These are phyloP conservation scores for Castanea mollissima DNA, from an alignment of 306 rosid genomes.

Conservation along the genomic window DNA sequence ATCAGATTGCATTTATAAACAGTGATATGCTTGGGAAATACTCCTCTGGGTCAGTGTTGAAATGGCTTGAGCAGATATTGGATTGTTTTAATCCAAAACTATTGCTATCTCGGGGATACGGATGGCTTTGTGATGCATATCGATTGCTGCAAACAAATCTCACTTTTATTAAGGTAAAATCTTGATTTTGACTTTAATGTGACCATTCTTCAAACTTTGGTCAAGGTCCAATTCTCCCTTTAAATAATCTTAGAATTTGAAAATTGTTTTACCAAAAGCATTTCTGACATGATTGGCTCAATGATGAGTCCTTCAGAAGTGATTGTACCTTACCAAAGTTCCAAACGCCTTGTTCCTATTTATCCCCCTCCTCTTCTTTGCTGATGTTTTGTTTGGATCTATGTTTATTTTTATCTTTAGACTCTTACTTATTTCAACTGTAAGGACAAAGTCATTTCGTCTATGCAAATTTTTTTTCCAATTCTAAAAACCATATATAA, in stretches of 20 bases:
- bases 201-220: background rate
- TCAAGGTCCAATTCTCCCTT: background rate
- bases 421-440: no score
- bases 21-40: conserved; percentile 43
- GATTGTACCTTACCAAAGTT: background rate
- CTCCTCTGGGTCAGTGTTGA: conserved; percentile 27
- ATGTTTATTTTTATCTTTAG: no score
- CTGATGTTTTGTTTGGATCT: background rate
- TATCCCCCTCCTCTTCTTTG: background rate
- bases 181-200: conserved; percentile 1
- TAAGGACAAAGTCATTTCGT: no score
- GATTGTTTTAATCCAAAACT: conserved; percentile 33
- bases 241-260: background rate
- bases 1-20: conserved; percentile 25
- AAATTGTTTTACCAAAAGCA: background rate
- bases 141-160: conserved; percentile 54
- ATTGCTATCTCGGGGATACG: conserved; percentile 38
- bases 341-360: background rate
- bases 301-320: background rate
- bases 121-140: conserved; percentile 42
- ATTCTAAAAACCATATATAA: no score
- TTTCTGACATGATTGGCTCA: background rate
- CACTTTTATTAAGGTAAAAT: conserved; percentile 40
- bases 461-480: no score
- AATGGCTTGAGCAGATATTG: conserved; percentile 36